Conservation (phyloP, 176 grass and related monocot genomes). For the Aegilops sharonensis region DNA sequence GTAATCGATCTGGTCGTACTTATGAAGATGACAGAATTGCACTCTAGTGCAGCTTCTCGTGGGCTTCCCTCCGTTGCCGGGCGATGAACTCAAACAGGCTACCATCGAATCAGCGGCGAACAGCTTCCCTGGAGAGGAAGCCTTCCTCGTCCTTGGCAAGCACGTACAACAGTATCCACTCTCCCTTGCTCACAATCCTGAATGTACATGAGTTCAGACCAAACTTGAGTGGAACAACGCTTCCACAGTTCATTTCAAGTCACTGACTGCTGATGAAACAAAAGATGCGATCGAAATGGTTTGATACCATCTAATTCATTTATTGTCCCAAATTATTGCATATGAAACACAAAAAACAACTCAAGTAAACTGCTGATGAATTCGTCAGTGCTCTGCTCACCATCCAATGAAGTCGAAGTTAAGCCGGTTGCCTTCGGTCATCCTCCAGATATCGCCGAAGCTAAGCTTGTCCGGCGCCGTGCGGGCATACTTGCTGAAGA, state of each 20-base stretch:
- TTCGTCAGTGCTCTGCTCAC: background rate
- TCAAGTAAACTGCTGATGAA: background rate
- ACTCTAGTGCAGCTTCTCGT: conserved; percentile 1
- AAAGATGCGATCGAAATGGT: too few relatives aligned
- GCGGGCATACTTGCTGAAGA: conserved; percentile 82
- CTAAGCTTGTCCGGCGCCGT: conserved; percentile 47
- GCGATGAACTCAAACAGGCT: conserved; percentile 67
- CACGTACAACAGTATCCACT: conserved; percentile 64
- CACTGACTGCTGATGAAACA: background rate
- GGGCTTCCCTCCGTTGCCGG: background rate
- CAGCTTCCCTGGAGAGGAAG: conserved; percentile 49
- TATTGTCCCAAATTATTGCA: too few relatives aligned
- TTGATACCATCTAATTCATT: too few relatives aligned
- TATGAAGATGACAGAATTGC: background rate
- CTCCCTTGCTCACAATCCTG: conserved; percentile 61
- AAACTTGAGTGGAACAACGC: background rate
- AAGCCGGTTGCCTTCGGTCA: conserved; percentile 54
- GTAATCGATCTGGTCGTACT: background rate
- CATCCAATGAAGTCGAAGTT: conserved; percentile 49
- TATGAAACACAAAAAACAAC: background rate
- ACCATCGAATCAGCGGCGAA: conserved; percentile 62
- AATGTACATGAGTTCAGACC: background rate
- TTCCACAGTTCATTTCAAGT: background rate
- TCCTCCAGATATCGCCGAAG: conserved; percentile 53
- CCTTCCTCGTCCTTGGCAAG: conserved; percentile 74